Evolutionary conservation across 108 stramenopile genomes (phyloP).

Genomic region (Nitzschia putrida): DNA sequence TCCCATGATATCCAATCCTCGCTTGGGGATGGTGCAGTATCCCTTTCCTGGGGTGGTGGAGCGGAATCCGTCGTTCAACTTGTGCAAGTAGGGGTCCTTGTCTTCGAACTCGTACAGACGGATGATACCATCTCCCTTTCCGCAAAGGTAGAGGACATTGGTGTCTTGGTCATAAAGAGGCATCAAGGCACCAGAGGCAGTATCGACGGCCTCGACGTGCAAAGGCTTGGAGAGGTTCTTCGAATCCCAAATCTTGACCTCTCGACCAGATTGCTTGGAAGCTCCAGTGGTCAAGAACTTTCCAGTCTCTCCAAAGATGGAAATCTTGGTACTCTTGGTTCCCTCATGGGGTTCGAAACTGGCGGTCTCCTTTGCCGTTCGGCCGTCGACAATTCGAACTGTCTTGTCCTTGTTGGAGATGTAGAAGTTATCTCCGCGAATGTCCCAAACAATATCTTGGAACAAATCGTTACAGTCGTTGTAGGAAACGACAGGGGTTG

Average conservation of each 20-base stretch:
- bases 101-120: conserved; percentile 95
- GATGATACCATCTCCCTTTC: conserved; percentile 99
- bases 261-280: conserved; percentile 86
- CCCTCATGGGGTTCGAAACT: conserved; percentile 91
- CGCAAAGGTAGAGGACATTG: conserved; percentile 93
- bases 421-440: conserved; percentile 85
- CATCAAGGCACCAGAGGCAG: conserved; percentile 95
- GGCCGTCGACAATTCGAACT: conserved; percentile 87
- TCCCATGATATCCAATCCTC: conserved; percentile 90
- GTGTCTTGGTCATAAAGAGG: conserved; percentile 96
- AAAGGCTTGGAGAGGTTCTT: conserved; percentile 76
- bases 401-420: conserved; percentile 95
- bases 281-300: conserved; percentile 93
- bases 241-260: conserved; percentile 99
- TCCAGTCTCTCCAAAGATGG: conserved; percentile 82
- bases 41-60: conserved; percentile 95
- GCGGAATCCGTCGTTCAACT: conserved; percentile 90
- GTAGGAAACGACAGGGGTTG: conserved; percentile 60
- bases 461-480: conserved; percentile 79
- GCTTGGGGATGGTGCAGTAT: conserved; percentile 95
- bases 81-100: conserved; percentile 84
- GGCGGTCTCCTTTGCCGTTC: conserved; percentile 54
- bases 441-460: conserved; percentile 97
- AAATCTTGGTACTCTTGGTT: conserved; percentile 86
- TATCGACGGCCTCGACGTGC: conserved; percentile 87